Conservation (phyloP, 176 grass and related monocot genomes). For the Ananas comosus region DNA sequence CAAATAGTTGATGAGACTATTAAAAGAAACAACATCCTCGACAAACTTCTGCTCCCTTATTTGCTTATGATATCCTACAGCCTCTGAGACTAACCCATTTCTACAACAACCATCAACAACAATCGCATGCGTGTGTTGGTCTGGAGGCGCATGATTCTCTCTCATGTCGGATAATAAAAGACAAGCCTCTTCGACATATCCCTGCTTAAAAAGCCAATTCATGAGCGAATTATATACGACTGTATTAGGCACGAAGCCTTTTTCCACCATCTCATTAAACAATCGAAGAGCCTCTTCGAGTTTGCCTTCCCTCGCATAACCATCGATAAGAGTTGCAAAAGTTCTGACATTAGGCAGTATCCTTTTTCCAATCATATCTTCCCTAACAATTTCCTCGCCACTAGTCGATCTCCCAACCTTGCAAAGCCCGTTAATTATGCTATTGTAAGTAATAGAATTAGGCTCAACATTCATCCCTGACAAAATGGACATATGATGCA, state of each 20-base stretch:
- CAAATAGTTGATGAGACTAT: conserved; percentile 21
- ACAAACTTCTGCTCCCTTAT: conserved; percentile 9
- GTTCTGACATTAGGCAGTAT: conserved; percentile 9
- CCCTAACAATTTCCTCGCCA: conserved; percentile 10
- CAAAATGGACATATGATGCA: conserved; percentile 7
- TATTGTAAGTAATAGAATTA: conserved; percentile 18
- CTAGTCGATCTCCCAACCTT: conserved; percentile 5
- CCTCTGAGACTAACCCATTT: conserved; percentile 6
- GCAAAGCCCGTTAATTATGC: conserved; percentile 18
- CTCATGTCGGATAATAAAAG: conserved; percentile 15
- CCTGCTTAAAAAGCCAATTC: conserved; percentile 24
- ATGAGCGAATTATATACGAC: conserved; percentile 20
- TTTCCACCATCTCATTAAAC: conserved; percentile 14
- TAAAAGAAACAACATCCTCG: conserved; percentile 17
- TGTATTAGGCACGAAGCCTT: conserved; percentile 5
- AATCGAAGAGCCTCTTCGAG: conserved; percentile 14
- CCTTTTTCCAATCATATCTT: conserved; percentile 1
- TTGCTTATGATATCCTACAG: conserved; percentile 2
- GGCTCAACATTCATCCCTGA: conserved; percentile 9
- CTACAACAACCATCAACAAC: conserved; percentile 8
- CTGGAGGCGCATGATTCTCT: conserved; percentile 2
- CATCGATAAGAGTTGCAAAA: conserved; percentile 21
- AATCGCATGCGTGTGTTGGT: conserved; percentile 13
- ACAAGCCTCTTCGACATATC: conserved; percentile 14
- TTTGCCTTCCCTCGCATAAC: conserved; percentile 23